Conservation (phyloP, 441 rosid species). For the Euphorbia celastroides region DNA sequence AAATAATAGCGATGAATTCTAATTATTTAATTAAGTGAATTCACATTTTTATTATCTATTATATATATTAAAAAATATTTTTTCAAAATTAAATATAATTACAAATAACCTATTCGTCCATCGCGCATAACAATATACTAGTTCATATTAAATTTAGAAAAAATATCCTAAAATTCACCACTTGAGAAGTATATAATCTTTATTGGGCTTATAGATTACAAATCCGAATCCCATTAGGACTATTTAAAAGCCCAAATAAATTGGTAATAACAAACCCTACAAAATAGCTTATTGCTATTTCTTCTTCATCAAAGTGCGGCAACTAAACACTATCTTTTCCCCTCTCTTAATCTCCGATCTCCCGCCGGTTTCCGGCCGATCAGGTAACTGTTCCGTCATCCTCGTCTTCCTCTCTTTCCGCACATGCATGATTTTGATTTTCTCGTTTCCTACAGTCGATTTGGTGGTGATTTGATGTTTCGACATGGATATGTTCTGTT, state of each 20-base stretch:
- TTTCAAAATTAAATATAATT: too few species aligned
- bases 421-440: background rate
- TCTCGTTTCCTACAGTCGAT: too few species aligned
- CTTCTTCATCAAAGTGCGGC: slow-evolving; percentile 8
- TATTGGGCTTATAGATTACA: background rate
- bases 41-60: too few species aligned
- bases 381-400: background rate
- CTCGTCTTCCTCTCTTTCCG: background rate
- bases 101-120: too few species aligned
- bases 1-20: too few species aligned
- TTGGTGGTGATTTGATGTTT: background rate
- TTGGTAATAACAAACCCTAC: slow-evolving; percentile 4
- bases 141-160: too few species aligned
- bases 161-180: too few species aligned
- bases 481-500: background rate
- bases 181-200: too few species aligned
- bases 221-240: background rate
- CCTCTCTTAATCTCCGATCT: background rate
- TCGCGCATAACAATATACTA: too few species aligned
- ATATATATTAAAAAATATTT: too few species aligned
- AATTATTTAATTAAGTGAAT: too few species aligned
- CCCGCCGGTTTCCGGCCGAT: background rate
- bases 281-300: background rate
- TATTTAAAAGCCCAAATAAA: background rate
- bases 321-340: background rate